Conservation (phyloP, 2,329 filamentous ascomycete genomes). For the Nakataea oryzae region DNA sequence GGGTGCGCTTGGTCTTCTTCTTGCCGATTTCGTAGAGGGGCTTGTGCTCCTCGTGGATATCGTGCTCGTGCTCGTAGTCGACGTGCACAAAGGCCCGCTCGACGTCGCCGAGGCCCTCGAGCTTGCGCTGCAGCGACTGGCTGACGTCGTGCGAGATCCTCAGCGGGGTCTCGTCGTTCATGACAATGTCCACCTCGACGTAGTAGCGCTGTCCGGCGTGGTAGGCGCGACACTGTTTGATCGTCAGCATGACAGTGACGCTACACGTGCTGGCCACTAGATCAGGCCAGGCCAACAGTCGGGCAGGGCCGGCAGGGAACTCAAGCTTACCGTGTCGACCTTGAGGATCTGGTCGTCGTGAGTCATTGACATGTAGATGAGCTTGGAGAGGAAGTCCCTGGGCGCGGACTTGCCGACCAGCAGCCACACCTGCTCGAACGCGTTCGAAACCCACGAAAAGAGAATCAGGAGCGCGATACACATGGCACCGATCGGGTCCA, state of each 20-base stretch:
- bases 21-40: slow-evolving; percentile 25
- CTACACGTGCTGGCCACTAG: background rate
- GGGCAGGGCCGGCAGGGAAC: background rate
- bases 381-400: slow-evolving; percentile 42
- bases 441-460: slow-evolving; percentile 49
- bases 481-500: slow-evolving; percentile 52
- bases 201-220: slow-evolving; percentile 52
- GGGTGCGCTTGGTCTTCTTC: slow-evolving; percentile 15
- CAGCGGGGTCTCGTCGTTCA: slow-evolving; percentile 42
- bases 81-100: slow-evolving; percentile 35
- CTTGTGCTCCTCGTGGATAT: slow-evolving; percentile 30
- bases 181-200: slow-evolving; percentile 52
- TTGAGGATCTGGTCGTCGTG: slow-evolving; percentile 43
- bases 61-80: slow-evolving; percentile 31
- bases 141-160: slow-evolving; percentile 49
- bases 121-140: slow-evolving; percentile 48
- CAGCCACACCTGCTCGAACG: slow-evolving; percentile 51
- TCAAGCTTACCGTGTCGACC: slow-evolving; percentile 36
- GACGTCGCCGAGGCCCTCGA: slow-evolving; percentile 36
- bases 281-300: background rate
- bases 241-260: background rate
- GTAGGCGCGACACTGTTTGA: slow-evolving; percentile 40
- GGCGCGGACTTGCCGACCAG: slow-evolving; percentile 52
- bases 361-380: slow-evolving; percentile 44
- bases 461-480: slow-evolving; percentile 50